phyloP scores from a whole-genome alignment of 768 basidiomycete genomes.

The Coprinopsis cinerea region DNA sequence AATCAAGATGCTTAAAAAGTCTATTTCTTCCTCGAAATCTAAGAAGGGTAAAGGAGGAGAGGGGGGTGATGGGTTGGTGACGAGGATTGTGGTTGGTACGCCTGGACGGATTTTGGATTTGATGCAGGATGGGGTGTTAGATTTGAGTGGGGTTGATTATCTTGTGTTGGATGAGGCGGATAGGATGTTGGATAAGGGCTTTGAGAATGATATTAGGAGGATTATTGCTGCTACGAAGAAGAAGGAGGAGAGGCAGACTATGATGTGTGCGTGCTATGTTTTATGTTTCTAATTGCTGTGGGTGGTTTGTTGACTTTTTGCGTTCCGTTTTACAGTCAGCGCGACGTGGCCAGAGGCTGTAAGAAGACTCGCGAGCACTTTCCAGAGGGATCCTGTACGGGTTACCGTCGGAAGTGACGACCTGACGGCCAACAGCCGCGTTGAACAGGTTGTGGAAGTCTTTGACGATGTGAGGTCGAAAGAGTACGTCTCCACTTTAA shows the following conservation, averaged over 20 bases:
- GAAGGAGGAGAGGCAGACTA: conserved; percentile 71
- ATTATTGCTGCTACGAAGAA: conserved; percentile 78
- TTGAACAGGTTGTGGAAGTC: conserved; percentile 91
- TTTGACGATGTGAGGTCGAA: conserved; percentile 81
- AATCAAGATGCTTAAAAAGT: conserved; percentile 56
- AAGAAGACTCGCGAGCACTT: conserved; percentile 79
- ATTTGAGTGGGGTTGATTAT: conserved; percentile 82
- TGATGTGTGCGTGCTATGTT: conserved; percentile 71
- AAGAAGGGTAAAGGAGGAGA: conserved; percentile 35
- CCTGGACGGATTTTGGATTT: conserved; percentile 92
- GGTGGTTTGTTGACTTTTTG: neutral
- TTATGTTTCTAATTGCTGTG: neutral
- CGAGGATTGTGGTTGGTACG: conserved; percentile 88
- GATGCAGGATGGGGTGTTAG: conserved; percentile 80
- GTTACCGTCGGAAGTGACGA: conserved; percentile 96
- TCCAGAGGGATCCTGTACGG: conserved; percentile 77
- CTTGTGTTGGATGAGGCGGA: conserved; percentile 97
- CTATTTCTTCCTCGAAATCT: too few species aligned
- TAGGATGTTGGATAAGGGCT: conserved; percentile 96
- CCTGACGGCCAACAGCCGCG: conserved; percentile 86
- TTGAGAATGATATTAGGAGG: conserved; percentile 92
- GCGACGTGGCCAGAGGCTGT: conserved; percentile 99
- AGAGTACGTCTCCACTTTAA: conserved; percentile 53
- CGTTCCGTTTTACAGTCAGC: conserved; percentile 53
- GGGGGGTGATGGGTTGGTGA: conserved; percentile 40